These are phyloP conservation scores for Actinomucor elegans DNA, from an alignment of 371 early-diverging fungal species.

Conservation along the genomic window DNA sequence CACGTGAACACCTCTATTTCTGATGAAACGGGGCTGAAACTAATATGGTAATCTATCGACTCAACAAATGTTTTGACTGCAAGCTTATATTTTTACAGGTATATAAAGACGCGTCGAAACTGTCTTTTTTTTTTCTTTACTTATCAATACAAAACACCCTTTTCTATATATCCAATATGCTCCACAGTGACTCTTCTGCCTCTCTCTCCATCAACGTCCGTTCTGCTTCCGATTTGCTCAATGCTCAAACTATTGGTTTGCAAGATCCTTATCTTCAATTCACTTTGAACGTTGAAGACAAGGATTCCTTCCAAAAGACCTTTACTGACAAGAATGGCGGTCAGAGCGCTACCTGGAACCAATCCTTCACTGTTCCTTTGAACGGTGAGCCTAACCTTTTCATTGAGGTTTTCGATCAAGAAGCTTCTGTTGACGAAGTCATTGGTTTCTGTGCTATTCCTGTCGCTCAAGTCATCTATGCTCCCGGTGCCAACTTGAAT, in stretches of 20 bases:
- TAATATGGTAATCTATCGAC: conserved; percentile 1
- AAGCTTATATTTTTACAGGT: too few species aligned
- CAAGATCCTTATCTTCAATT: conserved; percentile 62
- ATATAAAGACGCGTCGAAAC: conserved; percentile 4
- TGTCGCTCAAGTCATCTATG: conserved; percentile 52
- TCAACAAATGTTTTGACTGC: too few species aligned
- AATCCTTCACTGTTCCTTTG: conserved; percentile 47
- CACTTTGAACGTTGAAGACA: conserved; percentile 42
- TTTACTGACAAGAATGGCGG: conserved; percentile 57
- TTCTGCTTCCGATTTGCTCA: conserved; percentile 40
- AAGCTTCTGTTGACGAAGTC: conserved; percentile 42
- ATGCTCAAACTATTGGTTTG: conserved; percentile 52
- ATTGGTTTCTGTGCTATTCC: conserved; percentile 67
- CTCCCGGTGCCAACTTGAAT: conserved; percentile 48
- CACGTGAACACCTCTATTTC: neutral
- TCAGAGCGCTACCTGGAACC: conserved; percentile 57
- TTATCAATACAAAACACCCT: neutral
- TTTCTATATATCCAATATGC: conserved; percentile 8
- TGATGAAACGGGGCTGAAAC: neutral
- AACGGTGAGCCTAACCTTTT: conserved; percentile 52
- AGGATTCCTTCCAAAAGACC: conserved; percentile 54
- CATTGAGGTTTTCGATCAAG: conserved; percentile 60
- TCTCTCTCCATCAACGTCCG: conserved; percentile 41
- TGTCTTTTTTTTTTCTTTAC: too few species aligned
- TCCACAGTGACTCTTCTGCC: conserved; percentile 17